Conservation (phyloP, 768 basidiomycete species). For the Xerocomus spinulosus region DNA sequence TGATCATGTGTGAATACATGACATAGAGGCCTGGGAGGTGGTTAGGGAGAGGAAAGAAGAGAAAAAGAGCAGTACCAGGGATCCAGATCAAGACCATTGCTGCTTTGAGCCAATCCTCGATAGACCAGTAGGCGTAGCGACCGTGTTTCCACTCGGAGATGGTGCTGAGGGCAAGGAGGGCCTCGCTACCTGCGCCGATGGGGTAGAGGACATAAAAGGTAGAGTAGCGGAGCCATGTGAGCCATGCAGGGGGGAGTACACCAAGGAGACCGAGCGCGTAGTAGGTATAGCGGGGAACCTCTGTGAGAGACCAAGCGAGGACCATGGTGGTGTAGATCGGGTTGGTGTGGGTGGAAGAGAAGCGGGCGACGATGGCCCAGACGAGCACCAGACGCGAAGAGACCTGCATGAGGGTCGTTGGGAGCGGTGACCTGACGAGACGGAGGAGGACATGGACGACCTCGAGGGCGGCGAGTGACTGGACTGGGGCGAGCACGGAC, state of each 20-base stretch:
- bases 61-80: slow-evolving; percentile 54
- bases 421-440: slow-evolving; percentile 72
- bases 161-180: slow-evolving; percentile 73
- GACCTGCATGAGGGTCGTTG: slow-evolving; percentile 77
- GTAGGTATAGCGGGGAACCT: slow-evolving; percentile 87
- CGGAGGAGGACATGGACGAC: slow-evolving; percentile 75
- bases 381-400: slow-evolving; percentile 76
- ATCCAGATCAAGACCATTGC: slow-evolving; percentile 78
- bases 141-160: slow-evolving; percentile 50
- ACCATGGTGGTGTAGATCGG: slow-evolving; percentile 90
- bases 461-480: slow-evolving; percentile 81
- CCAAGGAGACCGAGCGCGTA: slow-evolving; percentile 70
- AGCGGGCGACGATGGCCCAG: slow-evolving; percentile 62
- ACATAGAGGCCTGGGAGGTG: slow-evolving; percentile 42
- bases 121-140: slow-evolving; percentile 45
- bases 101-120: slow-evolving; percentile 54
- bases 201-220: slow-evolving; percentile 95
- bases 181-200: slow-evolving; percentile 87
- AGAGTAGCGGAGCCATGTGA: slow-evolving; percentile 81
- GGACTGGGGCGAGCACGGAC: slow-evolving; percentile 64
- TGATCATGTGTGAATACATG: slow-evolving; percentile 58
- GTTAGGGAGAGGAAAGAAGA: neutral
- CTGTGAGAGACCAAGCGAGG: slow-evolving; percentile 86
- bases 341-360: slow-evolving; percentile 49
- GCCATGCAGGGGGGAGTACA: slow-evolving; percentile 46